Percentiles rank a stretch among this genome's conserved stretches.
phyloP scores from a whole-genome alignment of 2,329 filamentous ascomycete genomes.

The Beauveria sp. region DNA sequence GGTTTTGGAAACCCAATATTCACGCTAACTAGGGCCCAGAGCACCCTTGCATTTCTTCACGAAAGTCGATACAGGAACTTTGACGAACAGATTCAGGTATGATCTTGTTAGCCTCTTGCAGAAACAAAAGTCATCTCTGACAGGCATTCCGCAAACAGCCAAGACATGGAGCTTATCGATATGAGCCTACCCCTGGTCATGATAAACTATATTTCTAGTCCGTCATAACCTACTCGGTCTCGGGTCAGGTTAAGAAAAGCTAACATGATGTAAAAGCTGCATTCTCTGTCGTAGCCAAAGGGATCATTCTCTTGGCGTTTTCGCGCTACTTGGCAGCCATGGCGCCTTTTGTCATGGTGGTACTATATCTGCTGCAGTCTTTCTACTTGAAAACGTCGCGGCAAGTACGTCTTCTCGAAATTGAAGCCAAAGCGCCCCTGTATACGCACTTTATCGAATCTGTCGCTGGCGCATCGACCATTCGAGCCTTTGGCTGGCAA shows the following conservation, averaged over 20 bases:
- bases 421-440: neutral
- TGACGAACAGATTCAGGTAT: too few relatives aligned
- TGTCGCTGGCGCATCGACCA: neutral
- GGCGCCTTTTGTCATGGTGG: conserved; percentile 31
- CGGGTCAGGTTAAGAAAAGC: neutral
- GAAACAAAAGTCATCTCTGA: too few relatives aligned
- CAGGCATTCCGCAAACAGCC: too few relatives aligned
- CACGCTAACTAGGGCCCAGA: too few relatives aligned
- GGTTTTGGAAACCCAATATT: too few relatives aligned
- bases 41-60: too few relatives aligned
- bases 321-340: conserved; percentile 14
- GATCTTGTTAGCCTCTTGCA: too few relatives aligned
- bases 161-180: too few relatives aligned
- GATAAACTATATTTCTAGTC: neutral
- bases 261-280: neutral
- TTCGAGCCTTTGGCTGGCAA: neutral
- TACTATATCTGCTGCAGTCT: conserved; percentile 18
- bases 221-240: neutral
- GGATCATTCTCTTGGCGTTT: neutral
- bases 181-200: too few relatives aligned
- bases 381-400: neutral
- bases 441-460: neutral
- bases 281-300: neutral
- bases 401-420: neutral
- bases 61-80: too few relatives aligned